phyloP scores from a whole-genome alignment of 2,329 filamentous ascomycete genomes.

The Botrytis sinoallii region DNA sequence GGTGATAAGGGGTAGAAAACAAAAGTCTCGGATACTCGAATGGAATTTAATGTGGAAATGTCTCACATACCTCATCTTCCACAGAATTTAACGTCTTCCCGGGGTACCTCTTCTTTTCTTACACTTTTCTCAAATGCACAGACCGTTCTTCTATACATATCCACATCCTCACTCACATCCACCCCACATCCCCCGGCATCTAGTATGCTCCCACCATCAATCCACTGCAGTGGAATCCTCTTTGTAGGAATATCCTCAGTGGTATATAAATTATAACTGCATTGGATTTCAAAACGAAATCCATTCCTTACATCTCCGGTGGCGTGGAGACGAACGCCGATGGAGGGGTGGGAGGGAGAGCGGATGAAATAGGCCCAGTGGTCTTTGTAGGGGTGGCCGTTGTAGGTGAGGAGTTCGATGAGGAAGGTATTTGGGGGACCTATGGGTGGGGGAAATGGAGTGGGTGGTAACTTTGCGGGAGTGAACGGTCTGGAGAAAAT shows the following conservation, averaged over 20 bases:
- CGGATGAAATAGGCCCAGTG: background rate
- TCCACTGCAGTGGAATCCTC: background rate
- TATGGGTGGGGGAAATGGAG: background rate
- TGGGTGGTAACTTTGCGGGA: background rate
- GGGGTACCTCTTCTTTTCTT: background rate
- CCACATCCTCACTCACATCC: background rate
- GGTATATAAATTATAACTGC: background rate
- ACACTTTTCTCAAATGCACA: background rate
- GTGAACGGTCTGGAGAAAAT: background rate
- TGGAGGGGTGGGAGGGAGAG: background rate
- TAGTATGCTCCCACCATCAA: background rate
- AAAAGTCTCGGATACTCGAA: background rate
- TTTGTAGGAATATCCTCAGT: background rate
- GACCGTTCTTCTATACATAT: background rate
- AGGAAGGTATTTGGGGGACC: background rate
- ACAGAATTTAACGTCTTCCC: background rate
- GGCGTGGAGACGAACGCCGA: background rate
- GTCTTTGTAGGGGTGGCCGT: background rate
- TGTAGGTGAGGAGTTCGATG: background rate
- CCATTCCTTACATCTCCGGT: background rate
- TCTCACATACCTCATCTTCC: background rate
- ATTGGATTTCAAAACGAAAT: background rate
- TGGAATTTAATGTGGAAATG: background rate
- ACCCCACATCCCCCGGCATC: fast-evolving
- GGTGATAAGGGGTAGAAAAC: background rate